Base-by-base conservation (phyloP, 768 basidiomycete species). In the Mycena galopus region DNA sequence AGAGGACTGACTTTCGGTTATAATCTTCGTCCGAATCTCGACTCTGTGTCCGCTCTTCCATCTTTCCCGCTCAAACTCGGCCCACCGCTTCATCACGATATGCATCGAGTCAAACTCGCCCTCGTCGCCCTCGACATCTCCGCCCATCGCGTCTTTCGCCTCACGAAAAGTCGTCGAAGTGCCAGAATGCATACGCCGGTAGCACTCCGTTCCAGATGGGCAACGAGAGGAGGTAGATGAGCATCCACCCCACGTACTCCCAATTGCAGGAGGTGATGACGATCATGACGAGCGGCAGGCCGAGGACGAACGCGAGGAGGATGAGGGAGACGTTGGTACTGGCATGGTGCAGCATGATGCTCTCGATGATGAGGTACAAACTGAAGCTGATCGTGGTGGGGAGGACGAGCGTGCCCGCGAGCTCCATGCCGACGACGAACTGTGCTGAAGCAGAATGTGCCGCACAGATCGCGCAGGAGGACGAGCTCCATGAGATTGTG, bases 381-480 rank as follows among this genome's bases (percentile, higher is more conserved):
- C 97, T 99, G 88, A 99, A 99, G 42, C 94, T 90, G 84, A 99
- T 99, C 73, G 98, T 97, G 44, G 97, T 98, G 25, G 98, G 98
- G 27, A 99, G 87, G 32, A 99, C 97, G 73, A 99, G 88, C 3
- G 98, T 99, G 79, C 97, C 97, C 72, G 94, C 91, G 73, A 99
- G 87, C 80, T 99, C 98, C 97, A 99, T 99, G 80, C 94, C 96
- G 39, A 97, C 95, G 76, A 98, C 96, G 79, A 98, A 98, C 86
- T 98, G 97, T 98, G 14, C 96, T 97, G 90, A 99, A 99, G 86
- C 98, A 99, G 92, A 99, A 99, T 3, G 97, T 98, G 57, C 98
- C 98, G 76, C 97, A 99, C n/a, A 99, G 90, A 82, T 99, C 98
- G 27, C 97, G 92, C 29, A 99, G 97, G 61, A 98, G 88, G 37